Evolutionary conservation across 257 asterid genomes (phyloP).

Genomic region (Nyctanthes arbortristis): DNA sequence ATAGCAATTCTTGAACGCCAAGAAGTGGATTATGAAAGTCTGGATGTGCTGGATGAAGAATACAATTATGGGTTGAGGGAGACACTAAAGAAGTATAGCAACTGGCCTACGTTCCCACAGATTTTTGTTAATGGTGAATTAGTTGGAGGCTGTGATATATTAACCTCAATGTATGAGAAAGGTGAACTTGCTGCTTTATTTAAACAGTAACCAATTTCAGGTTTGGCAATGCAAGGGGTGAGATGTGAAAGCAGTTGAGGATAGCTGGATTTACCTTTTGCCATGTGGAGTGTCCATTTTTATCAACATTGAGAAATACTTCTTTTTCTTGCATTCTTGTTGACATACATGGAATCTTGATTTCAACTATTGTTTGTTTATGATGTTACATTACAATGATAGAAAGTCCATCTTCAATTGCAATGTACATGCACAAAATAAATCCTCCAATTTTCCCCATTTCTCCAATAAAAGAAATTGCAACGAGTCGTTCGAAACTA

Average conservation of each 20-base stretch:
- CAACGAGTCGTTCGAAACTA: no score
- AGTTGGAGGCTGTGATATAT: conserved; percentile 94
- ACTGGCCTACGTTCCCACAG: conserved; percentile 97
- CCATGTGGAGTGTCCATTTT: background rate
- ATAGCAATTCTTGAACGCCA: conserved; percentile 73
- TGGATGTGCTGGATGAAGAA: conserved; percentile 91
- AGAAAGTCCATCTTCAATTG: no score
- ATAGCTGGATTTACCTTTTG: background rate
- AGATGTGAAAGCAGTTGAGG: background rate
- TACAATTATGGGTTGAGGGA: conserved; percentile 79
- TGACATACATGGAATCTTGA: background rate
- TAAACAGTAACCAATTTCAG: conserved; percentile 28
- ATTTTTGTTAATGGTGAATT: conserved; percentile 81
- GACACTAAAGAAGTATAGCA: conserved; percentile 80
- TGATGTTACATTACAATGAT: no score
- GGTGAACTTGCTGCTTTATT: conserved; percentile 73
- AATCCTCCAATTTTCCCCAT: no score
- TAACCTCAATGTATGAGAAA: conserved; percentile 86
- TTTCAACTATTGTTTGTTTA: background rate
- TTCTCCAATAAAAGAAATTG: no score
- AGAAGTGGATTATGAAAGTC: conserved; percentile 82
- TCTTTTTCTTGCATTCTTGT: background rate
- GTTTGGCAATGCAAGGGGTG: conserved; percentile 9
- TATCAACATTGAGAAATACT: background rate
- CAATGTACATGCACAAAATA: no score